These are phyloP conservation scores for Pichia sp. DNA, from an alignment of 1,139 yeast genomes.

Conservation along the genomic window DNA sequence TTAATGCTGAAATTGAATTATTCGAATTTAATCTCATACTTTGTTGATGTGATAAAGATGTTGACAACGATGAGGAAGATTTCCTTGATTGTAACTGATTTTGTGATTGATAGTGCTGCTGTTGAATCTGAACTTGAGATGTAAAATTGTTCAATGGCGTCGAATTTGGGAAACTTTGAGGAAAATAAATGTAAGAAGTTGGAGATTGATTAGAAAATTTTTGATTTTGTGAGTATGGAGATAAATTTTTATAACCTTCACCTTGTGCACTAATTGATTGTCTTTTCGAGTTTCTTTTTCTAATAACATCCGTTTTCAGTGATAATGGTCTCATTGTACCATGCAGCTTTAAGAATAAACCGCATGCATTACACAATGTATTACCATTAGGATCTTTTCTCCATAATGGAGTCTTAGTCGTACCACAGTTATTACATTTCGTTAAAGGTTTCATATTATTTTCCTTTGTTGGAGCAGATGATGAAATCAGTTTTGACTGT, in stretches of 20 bases:
- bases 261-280: slow-evolving; percentile 20
- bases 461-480: slow-evolving; percentile 19
- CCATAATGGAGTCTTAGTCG: slow-evolving; percentile 55
- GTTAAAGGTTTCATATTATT: slow-evolving; percentile 18
- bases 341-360: slow-evolving; percentile 49
- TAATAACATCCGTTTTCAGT: slow-evolving; percentile 51
- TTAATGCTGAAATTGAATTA: background rate
- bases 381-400: slow-evolving; percentile 51
- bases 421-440: slow-evolving; percentile 48
- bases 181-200: slow-evolving; percentile 10
- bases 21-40: slow-evolving; percentile 1
- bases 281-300: slow-evolving; percentile 44
- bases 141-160: background rate
- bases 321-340: slow-evolving; percentile 55
- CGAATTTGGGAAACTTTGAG: slow-evolving; percentile 20
- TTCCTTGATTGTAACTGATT: slow-evolving; percentile 1
- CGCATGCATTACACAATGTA: slow-evolving; percentile 57
- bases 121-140: background rate
- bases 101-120: background rate
- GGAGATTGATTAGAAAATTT: slow-evolving; percentile 5
- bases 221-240: slow-evolving; percentile 5
- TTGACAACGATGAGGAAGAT: background rate
- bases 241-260: slow-evolving; percentile 15
- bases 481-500: slow-evolving; percentile 14
- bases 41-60: slow-evolving; percentile 1